A percentile compares a stretch with the other conserved stretches of the same genome.
phyloP scores from a whole-genome alignment of 2,329 filamentous ascomycete species.

The Erysiphe neolycopersici region DNA sequence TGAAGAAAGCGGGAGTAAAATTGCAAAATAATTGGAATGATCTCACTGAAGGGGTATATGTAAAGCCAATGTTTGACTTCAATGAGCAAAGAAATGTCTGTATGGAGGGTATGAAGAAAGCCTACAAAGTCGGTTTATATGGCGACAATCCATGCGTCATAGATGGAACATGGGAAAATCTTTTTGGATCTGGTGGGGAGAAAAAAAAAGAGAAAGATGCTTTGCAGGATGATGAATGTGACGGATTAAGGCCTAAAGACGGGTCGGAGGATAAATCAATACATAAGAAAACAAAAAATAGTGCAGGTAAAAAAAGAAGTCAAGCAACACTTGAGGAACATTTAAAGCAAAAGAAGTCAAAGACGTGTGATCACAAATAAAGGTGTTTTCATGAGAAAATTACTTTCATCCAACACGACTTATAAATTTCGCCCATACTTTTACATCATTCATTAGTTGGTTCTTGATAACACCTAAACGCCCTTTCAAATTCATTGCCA shows the following conservation, averaged over 20 bases:
- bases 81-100: conserved; percentile 31
- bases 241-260: conserved; percentile 3
- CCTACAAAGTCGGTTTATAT: conserved; percentile 36
- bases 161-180: conserved; percentile 27
- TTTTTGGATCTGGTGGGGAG: conserved; percentile 18
- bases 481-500: no score
- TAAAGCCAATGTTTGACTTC: conserved; percentile 59
- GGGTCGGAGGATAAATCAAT: conserved; percentile 3
- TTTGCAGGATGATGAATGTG: conserved; percentile 10
- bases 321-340: conserved; percentile 5
- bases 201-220: conserved; percentile 3
- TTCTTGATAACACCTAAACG: no score
- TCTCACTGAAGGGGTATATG: conserved; percentile 27
- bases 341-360: conserved; percentile 6
- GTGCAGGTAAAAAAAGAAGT: conserved; percentile 1
- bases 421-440: no score
- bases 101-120: conserved; percentile 40
- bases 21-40: conserved; percentile 26
- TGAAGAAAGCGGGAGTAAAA: conserved; percentile 39
- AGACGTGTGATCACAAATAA: not conserved
- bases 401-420: no score
- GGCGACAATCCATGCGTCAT: conserved; percentile 34
- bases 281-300: conserved; percentile 3
- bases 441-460: no score
- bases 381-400: no score